A percentile compares a stretch with the other conserved stretches of the same genome.
Evolutionary conservation across 345 rosid genomes (phyloP).

Genomic region (Gossypium bickii): DNA sequence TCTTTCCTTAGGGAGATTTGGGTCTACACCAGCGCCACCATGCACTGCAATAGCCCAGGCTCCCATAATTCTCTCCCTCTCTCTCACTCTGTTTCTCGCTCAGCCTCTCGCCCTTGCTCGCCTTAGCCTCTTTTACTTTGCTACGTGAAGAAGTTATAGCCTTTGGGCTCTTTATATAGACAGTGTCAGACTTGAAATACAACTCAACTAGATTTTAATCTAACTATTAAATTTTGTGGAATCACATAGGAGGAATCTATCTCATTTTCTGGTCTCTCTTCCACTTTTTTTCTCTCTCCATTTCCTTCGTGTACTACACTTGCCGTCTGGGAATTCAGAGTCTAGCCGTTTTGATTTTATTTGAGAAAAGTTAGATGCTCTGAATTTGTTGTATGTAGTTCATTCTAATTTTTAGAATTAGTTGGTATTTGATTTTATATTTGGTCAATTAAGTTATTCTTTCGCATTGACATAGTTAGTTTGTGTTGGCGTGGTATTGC

Average conservation of each 20-base stretch:
- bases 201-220: neutral
- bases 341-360: neutral
- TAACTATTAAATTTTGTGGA: neutral
- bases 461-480: too few relatives aligned
- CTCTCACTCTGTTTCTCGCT: neutral
- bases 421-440: too few relatives aligned
- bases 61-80: constrained; percentile 36
- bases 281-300: neutral
- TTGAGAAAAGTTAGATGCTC: neutral
- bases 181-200: neutral
- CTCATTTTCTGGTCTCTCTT: neutral
- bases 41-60: constrained; percentile 97
- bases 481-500: fast-evolving
- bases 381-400: too few relatives aligned
- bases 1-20: constrained; percentile 70
- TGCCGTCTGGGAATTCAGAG: neutral
- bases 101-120: neutral
- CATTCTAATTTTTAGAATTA: too few relatives aligned
- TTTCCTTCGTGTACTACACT: neutral
- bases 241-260: neutral
- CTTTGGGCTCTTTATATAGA: constrained; percentile 13
- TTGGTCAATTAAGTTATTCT: too few relatives aligned
- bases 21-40: constrained; percentile 97
- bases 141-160: neutral
- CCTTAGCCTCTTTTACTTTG: neutral